phyloP scores from a whole-genome alignment of 2,329 filamentous ascomycete species.

The Nemania bipapillata region DNA sequence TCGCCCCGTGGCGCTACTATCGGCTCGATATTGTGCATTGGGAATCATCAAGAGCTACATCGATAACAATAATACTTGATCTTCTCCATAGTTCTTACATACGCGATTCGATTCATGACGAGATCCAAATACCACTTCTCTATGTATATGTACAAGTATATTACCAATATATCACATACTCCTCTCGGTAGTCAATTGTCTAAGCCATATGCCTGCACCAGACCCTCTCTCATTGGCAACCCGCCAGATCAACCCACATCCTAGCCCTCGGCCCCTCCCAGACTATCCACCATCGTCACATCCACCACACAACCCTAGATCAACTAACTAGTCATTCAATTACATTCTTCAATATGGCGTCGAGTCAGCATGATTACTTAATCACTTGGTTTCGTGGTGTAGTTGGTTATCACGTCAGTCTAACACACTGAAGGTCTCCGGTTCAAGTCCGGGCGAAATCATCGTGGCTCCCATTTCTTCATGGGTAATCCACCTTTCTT shows the following conservation, averaged over 20 bases:
- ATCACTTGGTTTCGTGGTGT: constrained; percentile 50
- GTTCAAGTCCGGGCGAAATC: constrained; percentile 52
- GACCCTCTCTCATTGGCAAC: not conserved
- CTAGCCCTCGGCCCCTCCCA: not conserved
- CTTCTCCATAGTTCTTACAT: too few relatives aligned
- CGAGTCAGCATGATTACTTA: too few relatives aligned
- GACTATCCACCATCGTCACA: not conserved
- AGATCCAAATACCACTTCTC: too few relatives aligned
- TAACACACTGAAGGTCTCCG: constrained; percentile 57
- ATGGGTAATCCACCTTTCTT: too few relatives aligned
- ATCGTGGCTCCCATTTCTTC: too few relatives aligned
- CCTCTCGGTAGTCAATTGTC: not conserved
- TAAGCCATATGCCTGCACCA: too few relatives aligned
- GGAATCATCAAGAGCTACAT: not conserved
- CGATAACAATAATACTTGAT: too few relatives aligned
- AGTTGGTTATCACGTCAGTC: constrained; percentile 63
- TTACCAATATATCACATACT: not conserved
- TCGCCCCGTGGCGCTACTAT: not conserved
- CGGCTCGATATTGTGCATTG: not conserved
- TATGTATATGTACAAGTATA: too few relatives aligned
- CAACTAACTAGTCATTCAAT: too few relatives aligned
- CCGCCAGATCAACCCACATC: not conserved
- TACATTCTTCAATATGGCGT: too few relatives aligned
- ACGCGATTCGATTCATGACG: too few relatives aligned
- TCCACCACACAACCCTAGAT: not conserved